Conservation (phyloP, 2,329 filamentous ascomycete species). For the Verticillium albo-atrum region DNA sequence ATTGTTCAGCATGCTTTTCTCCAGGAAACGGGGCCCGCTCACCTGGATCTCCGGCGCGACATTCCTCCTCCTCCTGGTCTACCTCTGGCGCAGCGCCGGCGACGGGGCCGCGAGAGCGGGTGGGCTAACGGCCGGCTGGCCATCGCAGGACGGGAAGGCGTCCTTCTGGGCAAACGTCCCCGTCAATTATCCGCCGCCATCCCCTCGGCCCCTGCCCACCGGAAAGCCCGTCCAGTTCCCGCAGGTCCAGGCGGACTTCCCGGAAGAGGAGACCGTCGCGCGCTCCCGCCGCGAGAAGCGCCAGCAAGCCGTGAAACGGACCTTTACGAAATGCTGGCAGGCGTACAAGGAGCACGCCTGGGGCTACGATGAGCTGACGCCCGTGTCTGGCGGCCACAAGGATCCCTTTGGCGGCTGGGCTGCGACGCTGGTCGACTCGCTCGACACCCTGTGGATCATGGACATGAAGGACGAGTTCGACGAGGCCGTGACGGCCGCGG, state of each 20-base stretch:
- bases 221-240: conserved; percentile 21
- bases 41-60: no score
- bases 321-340: conserved; percentile 41
- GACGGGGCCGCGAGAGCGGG: no score
- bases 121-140: no score
- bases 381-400: conserved; percentile 40
- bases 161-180: conserved; percentile 14
- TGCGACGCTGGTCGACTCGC: conserved; percentile 54
- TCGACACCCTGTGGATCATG: conserved; percentile 62
- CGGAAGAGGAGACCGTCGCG: conserved; percentile 14
- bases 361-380: conserved; percentile 46
- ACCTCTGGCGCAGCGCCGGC: no score
- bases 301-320: conserved; percentile 32
- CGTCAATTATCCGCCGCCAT: conserved; percentile 12
- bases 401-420: conserved; percentile 51
- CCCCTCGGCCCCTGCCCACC: conserved; percentile 25
- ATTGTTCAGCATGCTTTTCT: no score
- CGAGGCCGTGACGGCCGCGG: conserved; percentile 43
- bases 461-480: conserved; percentile 52
- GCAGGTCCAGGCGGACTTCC: conserved; percentile 25
- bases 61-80: no score
- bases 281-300: conserved; percentile 18
- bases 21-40: no score
- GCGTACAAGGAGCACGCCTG: conserved; percentile 49
- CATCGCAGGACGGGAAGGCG: no score